phyloP scores from a whole-genome alignment of 2,329 filamentous ascomycete species.

The Trichoderma breve region DNA sequence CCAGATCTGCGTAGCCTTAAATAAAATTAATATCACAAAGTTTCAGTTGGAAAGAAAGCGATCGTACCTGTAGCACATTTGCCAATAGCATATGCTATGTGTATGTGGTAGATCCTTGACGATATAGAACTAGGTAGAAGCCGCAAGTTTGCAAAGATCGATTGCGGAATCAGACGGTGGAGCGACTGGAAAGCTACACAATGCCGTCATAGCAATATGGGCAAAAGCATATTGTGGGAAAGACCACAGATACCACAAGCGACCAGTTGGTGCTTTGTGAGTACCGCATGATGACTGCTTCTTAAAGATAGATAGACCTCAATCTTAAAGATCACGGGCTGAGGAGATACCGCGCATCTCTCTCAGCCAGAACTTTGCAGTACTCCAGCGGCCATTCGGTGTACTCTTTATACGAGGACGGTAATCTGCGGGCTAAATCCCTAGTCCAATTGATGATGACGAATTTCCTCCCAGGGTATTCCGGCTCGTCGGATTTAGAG shows the following conservation, averaged over 20 bases:
- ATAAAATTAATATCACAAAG: not conserved
- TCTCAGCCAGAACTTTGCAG: slow-evolving; percentile 25
- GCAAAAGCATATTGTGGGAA: too few relatives aligned
- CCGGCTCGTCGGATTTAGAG: slow-evolving; percentile 24
- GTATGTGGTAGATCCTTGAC: not conserved
- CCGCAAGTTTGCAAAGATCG: not conserved
- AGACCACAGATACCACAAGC: too few relatives aligned
- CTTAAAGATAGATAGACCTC: not conserved
- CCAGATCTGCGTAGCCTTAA: not conserved
- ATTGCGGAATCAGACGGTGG: too few relatives aligned
- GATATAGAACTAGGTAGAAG: not conserved
- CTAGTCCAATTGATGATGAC: slow-evolving; percentile 29
- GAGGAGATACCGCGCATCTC: slow-evolving; percentile 29
- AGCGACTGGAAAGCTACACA: too few relatives aligned
- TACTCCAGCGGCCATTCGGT: slow-evolving; percentile 26
- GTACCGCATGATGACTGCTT: slow-evolving; percentile 8
- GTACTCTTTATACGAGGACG: slow-evolving; percentile 23
- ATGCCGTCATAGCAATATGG: too few relatives aligned
- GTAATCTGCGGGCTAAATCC: slow-evolving; percentile 25
- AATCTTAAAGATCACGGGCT: slow-evolving; percentile 25
- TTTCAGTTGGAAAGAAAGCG: not conserved
- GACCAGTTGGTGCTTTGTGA: not conserved
- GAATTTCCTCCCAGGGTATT: slow-evolving; percentile 26
- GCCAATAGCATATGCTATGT: not conserved
- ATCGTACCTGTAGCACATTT: not conserved